Base-by-base conservation (phyloP, 1,139 yeast genomes). In the Diutina catenulata region DNA sequence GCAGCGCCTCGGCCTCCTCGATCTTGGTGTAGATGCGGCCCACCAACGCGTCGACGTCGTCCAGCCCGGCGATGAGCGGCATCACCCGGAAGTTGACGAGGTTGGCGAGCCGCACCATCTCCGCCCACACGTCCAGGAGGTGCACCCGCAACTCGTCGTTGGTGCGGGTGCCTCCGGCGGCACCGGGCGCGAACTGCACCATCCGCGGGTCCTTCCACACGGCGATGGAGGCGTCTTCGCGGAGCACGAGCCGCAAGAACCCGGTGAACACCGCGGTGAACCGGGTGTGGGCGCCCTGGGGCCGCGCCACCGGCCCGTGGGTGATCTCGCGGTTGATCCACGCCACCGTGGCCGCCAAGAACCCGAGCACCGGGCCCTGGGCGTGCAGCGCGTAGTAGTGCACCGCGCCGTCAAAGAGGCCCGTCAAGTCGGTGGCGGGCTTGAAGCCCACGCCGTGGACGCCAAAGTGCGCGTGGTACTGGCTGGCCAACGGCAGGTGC, bases 171-270 rank as follows among this genome's bases (percentile, higher is more conserved):
- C 51, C 40, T 21, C 48, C 47, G 29, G 45, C 39, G 3, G 18
- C 31, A n/a, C n/a, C n/a, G 4, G 42, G 49, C 18, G 47, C 46
- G 35, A 56, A 49, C 3, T 38, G 41, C 2, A 64, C 50, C 21
- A 47, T 48, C 14, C 55, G 52, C 1, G 70, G 72, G 42, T 60
- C 62, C 37, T 53, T 56, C 70, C 70, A 66, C 5, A 62, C 33
- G 56, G 59, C n/a, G 59, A 39, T 2, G 45, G 42, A 5, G 4
- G 47, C 50, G 11, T 49, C 52, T 26, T 47, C 47, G 27, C 41
- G 38, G 9, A 53, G 36, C 10, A 41, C 45, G 9, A 31, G 10
- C 5, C 10, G n/a, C 11, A 60, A 40, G 7, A 57, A 39, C 11
- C 46, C 40, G 3, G 48, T 45, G 33, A 53, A 48, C 20, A 52